Base-by-base conservation (phyloP, 164 flowering plant species). In the Taxillus chinensis region DNA sequence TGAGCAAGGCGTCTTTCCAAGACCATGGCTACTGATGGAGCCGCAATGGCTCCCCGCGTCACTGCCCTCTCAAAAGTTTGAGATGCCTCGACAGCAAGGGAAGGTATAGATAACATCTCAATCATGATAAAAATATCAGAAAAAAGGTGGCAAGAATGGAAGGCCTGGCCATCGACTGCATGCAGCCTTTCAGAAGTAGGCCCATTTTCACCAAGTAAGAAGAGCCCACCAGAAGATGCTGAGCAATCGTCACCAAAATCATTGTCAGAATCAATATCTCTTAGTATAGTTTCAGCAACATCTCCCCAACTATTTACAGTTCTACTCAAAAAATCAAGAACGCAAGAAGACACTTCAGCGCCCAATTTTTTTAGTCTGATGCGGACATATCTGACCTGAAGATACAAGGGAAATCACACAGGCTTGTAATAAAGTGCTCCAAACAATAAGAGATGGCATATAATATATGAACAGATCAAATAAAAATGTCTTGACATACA, bases 31-130 rank as follows among this genome's bases (percentile, higher is more conserved):
- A 87, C 78, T 67, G 92, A 73, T 62, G 86, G 85, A 64, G 86
- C 83, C 49, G 69, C 61, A 66, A 95, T 75, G 42, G 77, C 75
- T 43, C 96, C 98, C 57, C 82, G 80, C 67, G 92, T 80, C 56
- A 95, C 85, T 59, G 93, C 93, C 77, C 90, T 89, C 78, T 91
- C 98, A 76, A 91, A 89, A 57, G 77, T 85, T 69, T 86, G 92
- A 39, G 92, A 82, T 49, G 96, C 93, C 74, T 89, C 92, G 71
- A 83, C 81, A 66, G 88, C 88, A 67, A 91, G 82, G 71, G 80
- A 80, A 75, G 93, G 90, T 57, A 91, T 77, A 5, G 92, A 85
- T 63, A 95, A 74, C 97, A 95, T 86, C 76, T 95, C 97, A 49
- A 95, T 74, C 59, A 95, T 69, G 41, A 91, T 69, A 70, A 77